A percentile compares a stretch with the other conserved stretches of the same genome.
These are phyloP conservation scores for Asparagopsis taxiformis DNA, from an alignment of 31 red algal genomes.

Conservation along the genomic window DNA sequence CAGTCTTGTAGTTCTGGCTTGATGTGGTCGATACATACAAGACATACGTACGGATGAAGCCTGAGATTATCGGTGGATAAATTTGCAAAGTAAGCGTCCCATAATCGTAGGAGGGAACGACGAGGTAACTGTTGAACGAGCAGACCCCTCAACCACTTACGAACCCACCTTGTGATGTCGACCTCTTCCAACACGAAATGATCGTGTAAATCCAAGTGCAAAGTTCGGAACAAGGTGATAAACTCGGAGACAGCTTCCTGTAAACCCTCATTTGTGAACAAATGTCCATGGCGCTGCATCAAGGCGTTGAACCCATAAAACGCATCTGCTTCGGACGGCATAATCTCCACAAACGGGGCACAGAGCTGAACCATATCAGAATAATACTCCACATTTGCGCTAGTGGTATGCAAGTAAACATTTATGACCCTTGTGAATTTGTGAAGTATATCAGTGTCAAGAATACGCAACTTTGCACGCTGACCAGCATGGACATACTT, in stretches of 20 bases:
- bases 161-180: slow-evolving; percentile 69
- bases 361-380: slow-evolving; percentile 77
- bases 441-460: slow-evolving; percentile 16
- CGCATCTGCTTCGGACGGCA: slow-evolving; percentile 62
- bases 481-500: slow-evolving; percentile 6
- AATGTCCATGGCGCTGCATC: slow-evolving; percentile 58
- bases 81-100: slow-evolving; percentile 85
- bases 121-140: slow-evolving; percentile 73
- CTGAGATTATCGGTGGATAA: slow-evolving; percentile 24
- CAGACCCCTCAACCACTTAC: slow-evolving; percentile 73
- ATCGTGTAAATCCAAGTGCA: slow-evolving; percentile 75
- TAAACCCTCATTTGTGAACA: slow-evolving; percentile 53
- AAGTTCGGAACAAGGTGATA: slow-evolving; percentile 71
- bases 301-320: slow-evolving; percentile 71
- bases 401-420: slow-evolving; percentile 21
- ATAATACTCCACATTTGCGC: slow-evolving; percentile 39
- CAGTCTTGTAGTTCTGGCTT: slow-evolving; percentile 83
- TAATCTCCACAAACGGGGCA: slow-evolving; percentile 64
- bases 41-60: slow-evolving; percentile 88
- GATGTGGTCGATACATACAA: slow-evolving; percentile 77
- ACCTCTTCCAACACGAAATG: slow-evolving; percentile 86
- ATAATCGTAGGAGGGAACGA: slow-evolving; percentile 67
- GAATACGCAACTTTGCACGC: not conserved
- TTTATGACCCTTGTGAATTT: slow-evolving; percentile 29
- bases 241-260: slow-evolving; percentile 67